Base-by-base conservation (phyloP, 2,329 filamentous ascomycete genomes). In the Cordyceps javanica region DNA sequence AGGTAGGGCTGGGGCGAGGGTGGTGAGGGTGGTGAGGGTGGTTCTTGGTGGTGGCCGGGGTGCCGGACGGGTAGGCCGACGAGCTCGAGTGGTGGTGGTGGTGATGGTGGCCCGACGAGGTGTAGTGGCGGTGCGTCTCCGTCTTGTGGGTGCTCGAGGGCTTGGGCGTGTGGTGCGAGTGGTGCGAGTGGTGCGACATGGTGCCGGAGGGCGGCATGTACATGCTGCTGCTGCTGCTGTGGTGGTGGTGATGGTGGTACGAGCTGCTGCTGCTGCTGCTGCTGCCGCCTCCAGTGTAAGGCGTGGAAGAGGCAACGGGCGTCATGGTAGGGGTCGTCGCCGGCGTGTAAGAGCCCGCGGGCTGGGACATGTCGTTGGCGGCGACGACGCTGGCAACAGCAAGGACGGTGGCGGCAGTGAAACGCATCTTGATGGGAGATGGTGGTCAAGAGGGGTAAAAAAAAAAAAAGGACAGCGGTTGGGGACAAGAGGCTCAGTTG, bases 381-480 rank as follows among this genome's bases (percentile, higher is more conserved):
- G 66, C 64, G 58, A 74, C 71, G 51, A 72, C 69, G 53, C 68
- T 65, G 32, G 52, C 60, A n/a, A 56, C 26, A 21, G 44, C 51
- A 39, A 50, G 48, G 45, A 57, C 50, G 26, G 54, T 21, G 16
- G 62, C 14, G 39, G 39, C 23, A 14, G 41, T 30, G 41, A 52
- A 52, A 25, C 49, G 56, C 56, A 58, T 58, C 48, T 58, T 58
- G 39, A 41, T 16, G 26, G n/a, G n/a, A 10, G 25, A 11, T 41
- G 25, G 49, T 21, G 28, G 21, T 44, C 26, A 9, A 11, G n/a
- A 5, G 14, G 21, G 16, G n/a, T 10, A 13, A n/a, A 9, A 23
- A 56, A 23, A 10, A 32, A 36, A 14, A 38, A 30, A 13, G 28
- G 19, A 21, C 26, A 45, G 14, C 26, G 21, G 38, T 32, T 32